phyloP scores from a whole-genome alignment of 2,329 filamentous ascomycete species.

The Microascus cirrosus region DNA sequence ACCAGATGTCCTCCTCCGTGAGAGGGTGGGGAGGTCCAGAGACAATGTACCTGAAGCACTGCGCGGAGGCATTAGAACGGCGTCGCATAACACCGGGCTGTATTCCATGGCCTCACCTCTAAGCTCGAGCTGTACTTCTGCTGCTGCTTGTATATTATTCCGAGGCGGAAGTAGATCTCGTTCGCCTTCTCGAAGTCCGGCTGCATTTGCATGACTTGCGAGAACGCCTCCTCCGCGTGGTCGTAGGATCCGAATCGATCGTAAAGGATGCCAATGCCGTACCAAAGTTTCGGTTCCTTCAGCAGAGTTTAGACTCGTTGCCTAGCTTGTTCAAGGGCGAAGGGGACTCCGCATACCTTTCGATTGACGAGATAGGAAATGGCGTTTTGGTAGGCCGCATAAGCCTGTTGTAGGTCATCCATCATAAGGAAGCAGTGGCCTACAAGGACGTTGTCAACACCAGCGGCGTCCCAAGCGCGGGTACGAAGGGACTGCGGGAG shows the following conservation, averaged over 20 bases:
- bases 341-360: slow-evolving; percentile 50
- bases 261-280: slow-evolving; percentile 95
- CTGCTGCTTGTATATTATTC: slow-evolving; percentile 99
- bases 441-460: slow-evolving; percentile 18
- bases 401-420: slow-evolving; percentile 93
- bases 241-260: slow-evolving; percentile 93
- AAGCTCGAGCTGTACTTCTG: slow-evolving; percentile 86
- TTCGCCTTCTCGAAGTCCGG: slow-evolving; percentile 97
- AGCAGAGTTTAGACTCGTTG: not conserved
- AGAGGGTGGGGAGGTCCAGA: slow-evolving; percentile 82
- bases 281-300: slow-evolving; percentile 94
- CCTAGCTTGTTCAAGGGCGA: not conserved
- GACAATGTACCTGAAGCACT: slow-evolving; percentile 99
- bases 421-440: slow-evolving; percentile 99
- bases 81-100: not conserved
- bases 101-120: slow-evolving; percentile 50
- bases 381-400: slow-evolving; percentile 91
- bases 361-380: slow-evolving; percentile 86
- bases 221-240: slow-evolving; percentile 95
- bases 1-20: slow-evolving; percentile 98
- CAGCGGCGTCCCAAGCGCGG: not conserved
- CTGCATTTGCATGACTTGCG: slow-evolving; percentile 97
- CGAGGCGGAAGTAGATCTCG: slow-evolving; percentile 95
- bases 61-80: slow-evolving; percentile 4
- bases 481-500: not conserved